These are phyloP conservation scores for Pterocarpus macrocarpus DNA, from an alignment of 306 rosid genomes.

Conservation along the genomic window DNA sequence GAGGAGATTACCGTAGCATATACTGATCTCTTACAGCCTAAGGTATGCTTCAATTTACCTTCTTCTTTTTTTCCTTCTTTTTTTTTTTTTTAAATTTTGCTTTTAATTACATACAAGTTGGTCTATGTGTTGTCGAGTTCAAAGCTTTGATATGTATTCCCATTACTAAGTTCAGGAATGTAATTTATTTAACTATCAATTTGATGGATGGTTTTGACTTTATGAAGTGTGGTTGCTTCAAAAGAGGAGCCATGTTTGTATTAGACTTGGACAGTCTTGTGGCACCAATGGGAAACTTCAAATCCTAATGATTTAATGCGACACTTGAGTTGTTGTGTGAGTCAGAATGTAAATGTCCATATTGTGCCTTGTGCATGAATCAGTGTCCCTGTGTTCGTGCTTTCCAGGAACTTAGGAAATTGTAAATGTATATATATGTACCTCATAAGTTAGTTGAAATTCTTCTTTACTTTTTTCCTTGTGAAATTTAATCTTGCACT, in stretches of 20 bases:
- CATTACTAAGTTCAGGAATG: constrained; percentile 9
- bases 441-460: not conserved
- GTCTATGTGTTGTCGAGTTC: not conserved
- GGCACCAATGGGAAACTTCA: not conserved
- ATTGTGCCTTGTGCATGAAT: not conserved
- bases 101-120: not conserved
- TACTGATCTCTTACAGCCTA: constrained; percentile 80
- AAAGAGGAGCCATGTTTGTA: not conserved
- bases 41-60: constrained; percentile 55
- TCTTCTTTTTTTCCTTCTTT: no score
- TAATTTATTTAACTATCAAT: not conserved
- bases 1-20: constrained; percentile 80
- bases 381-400: not conserved
- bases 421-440: not conserved
- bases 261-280: constrained; percentile 3
- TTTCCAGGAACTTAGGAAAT: no score
- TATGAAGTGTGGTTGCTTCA: no score
- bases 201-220: not conserved
- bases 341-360: not conserved
- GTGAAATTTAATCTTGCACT: not conserved
- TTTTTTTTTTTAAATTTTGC: no score
- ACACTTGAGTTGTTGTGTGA: not conserved
- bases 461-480: no score
- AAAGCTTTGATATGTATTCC: not conserved
- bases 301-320: not conserved